Evolutionary conservation across 345 rosid species (phyloP).

Genomic region (Noccaea caerulescens): DNA sequence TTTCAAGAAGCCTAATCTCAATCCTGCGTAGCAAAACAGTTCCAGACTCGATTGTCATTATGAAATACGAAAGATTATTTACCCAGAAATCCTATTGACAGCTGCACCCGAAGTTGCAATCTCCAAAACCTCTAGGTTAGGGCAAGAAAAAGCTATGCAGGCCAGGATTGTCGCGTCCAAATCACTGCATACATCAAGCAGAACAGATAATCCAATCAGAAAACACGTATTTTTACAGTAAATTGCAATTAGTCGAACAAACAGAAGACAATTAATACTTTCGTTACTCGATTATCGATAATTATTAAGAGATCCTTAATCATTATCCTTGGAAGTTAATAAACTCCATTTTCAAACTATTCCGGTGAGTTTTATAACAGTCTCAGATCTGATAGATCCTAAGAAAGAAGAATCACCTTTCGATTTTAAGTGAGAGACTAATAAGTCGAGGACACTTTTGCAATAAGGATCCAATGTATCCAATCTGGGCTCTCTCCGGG

Average conservation of each 20-base stretch:
- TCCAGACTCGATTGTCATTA: background rate
- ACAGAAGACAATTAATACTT: background rate
- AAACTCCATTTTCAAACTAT: constrained; percentile 1
- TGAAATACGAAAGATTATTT: constrained; percentile 22
- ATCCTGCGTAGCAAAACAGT: constrained; percentile 8
- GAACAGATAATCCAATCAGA: constrained; percentile 2
- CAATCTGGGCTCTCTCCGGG: constrained; percentile 68
- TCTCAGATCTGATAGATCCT: constrained; percentile 51
- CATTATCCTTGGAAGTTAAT: background rate
- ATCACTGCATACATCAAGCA: constrained; percentile 60
- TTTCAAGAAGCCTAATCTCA: constrained; percentile 9
- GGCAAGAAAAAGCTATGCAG: constrained; percentile 95
- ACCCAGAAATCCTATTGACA: constrained; percentile 91
- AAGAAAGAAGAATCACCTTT: constrained; percentile 66
- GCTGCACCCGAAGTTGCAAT: constrained; percentile 58
- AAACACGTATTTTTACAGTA: background rate
- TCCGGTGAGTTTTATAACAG: background rate
- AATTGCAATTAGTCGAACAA: constrained; percentile 1
- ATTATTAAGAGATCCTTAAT: background rate
- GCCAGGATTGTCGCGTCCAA: constrained; percentile 89
- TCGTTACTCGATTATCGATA: background rate
- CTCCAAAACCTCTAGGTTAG: constrained; percentile 85
- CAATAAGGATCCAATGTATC: constrained; percentile 79
- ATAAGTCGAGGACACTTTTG: constrained; percentile 80
- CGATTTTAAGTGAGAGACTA: constrained; percentile 70